Evolutionary conservation across 495 filamentous ascomycete species (phyloP).

Genomic region (Cercophora sp.): DNA sequence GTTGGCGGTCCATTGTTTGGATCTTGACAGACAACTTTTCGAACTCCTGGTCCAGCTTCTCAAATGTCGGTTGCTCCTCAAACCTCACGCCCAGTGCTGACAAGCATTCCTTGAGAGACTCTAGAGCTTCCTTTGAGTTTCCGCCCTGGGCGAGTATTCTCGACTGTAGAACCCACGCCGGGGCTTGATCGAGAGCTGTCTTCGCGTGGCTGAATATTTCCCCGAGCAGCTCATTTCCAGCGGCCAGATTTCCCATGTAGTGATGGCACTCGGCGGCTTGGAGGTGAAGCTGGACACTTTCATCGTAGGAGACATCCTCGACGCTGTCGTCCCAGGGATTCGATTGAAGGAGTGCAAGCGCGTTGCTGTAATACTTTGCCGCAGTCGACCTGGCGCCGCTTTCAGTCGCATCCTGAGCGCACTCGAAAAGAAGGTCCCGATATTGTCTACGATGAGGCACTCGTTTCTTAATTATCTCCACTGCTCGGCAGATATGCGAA

Average conservation of each 20-base stretch:
- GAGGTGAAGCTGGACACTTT: conserved; percentile 70
- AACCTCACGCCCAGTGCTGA: conserved; percentile 62
- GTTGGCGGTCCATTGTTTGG: conserved; percentile 53
- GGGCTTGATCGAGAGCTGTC: conserved; percentile 68
- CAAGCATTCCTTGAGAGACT: conserved; percentile 62
- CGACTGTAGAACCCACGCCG: conserved; percentile 72
- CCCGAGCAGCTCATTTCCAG: conserved; percentile 61
- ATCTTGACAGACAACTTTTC: conserved; percentile 55
- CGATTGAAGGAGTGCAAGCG: conserved; percentile 71
- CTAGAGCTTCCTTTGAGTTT: conserved; percentile 63
- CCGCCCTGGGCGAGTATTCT: conserved; percentile 70
- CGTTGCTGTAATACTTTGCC: conserved; percentile 70
- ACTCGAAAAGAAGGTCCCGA: conserved; percentile 68
- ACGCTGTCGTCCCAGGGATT: conserved; percentile 68
- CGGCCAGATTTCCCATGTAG: conserved; percentile 63
- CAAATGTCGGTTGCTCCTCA: conserved; percentile 60
- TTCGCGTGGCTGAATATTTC: conserved; percentile 62
- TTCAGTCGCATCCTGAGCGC: conserved; percentile 70
- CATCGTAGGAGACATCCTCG: conserved; percentile 78
- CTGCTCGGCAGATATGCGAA: conserved; percentile 69
- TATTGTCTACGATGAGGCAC: conserved; percentile 59
- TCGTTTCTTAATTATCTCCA: conserved; percentile 64
- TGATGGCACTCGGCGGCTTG: conserved; percentile 77
- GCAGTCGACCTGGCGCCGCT: conserved; percentile 76
- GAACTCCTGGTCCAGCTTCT: conserved; percentile 72